Evolutionary conservation across 2,329 filamentous ascomycete species (phyloP), one percentile per base, ranked within the genome.

Genomic region (Nannizziopsis barbatae): DNA sequence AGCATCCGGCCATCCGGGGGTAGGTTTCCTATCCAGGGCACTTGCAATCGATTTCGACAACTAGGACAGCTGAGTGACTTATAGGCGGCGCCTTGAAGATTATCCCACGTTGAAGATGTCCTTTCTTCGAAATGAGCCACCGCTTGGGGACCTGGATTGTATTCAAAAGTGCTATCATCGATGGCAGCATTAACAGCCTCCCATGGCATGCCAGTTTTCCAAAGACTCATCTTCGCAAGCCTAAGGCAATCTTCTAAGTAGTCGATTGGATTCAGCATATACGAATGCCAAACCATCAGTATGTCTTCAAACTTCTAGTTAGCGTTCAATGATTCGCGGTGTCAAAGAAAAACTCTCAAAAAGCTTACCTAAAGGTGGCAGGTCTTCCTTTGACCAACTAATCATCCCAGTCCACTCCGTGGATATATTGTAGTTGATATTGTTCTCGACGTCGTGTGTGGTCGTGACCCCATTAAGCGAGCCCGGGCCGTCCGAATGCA

Each of bases 221-320:
- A 88, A 3, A 75, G 56, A 2, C 76, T 61, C 22, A 75, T 67
- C 49, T 71, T 69, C 0, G 76, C 77, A 22, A 70, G 65, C 6
- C 83, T 74, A 48, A 87, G 68, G 57, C 79, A 80, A 60, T 90
- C 85, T 57, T 89, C 83, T 3, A 87, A 74, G 59, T 81, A 89
- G n/a, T 69, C 71, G 36, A 81, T 72, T 0, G 85, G 85, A 56
- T 88, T 89, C 2, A 90, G 75, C 77, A 86, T 82, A 58, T 86
- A 84, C 0, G 83, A 70, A 62, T 90, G 85, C 80, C 82, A 85
- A 0, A 89, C 80, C 81, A 89, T 84, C 15, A 88, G 64, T 0
- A 89, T 77, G 64, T 89, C 84, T 72, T 62, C 62, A 33, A 56
- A 57, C 37, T 11, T 27, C 22, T 7, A 27, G 22, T 27, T 7